Evolutionary conservation across 1,284 basidiomycete species (phyloP).

Genomic region (Takashimella tepidaria): DNA sequence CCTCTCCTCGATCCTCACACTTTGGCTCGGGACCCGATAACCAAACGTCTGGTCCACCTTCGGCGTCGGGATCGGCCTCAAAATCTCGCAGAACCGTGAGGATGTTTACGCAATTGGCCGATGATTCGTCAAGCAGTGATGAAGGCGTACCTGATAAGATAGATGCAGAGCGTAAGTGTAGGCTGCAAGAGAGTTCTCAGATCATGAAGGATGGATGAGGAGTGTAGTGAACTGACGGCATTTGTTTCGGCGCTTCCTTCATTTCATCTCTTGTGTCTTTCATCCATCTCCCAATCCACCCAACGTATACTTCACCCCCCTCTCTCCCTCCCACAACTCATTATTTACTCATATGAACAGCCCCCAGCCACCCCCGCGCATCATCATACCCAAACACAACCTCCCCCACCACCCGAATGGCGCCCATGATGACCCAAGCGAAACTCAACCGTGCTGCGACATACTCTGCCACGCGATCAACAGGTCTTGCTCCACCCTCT

Average conservation of each 20-base stretch:
- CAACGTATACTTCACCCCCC: neutral
- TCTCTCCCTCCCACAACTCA: too few species aligned
- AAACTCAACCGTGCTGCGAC: conserved; percentile 16
- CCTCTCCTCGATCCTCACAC: neutral
- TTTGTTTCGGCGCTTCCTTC: too few species aligned
- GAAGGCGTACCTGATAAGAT: neutral
- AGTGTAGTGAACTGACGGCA: too few species aligned
- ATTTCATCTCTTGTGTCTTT: too few species aligned
- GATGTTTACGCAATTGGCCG: neutral
- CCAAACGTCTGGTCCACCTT: neutral
- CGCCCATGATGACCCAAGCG: conserved; percentile 5
- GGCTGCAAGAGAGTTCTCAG: neutral
- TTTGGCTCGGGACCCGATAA: neutral
- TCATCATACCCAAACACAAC: conserved; percentile 16
- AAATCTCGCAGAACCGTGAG: neutral
- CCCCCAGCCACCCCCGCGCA: conserved; percentile 10
- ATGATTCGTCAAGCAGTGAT: neutral
- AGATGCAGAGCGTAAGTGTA: neutral
- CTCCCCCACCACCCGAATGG: conserved; percentile 4
- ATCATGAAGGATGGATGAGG: too few species aligned
- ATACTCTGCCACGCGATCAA: conserved; percentile 4
- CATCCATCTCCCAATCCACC: neutral
- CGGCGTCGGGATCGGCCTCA: neutral
- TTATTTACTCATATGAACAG: too few species aligned
- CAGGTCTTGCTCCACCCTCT: conserved; percentile 7